Conservation (phyloP, 352 stramenopile genomes). For the Thalassiosira exigua region DNA sequence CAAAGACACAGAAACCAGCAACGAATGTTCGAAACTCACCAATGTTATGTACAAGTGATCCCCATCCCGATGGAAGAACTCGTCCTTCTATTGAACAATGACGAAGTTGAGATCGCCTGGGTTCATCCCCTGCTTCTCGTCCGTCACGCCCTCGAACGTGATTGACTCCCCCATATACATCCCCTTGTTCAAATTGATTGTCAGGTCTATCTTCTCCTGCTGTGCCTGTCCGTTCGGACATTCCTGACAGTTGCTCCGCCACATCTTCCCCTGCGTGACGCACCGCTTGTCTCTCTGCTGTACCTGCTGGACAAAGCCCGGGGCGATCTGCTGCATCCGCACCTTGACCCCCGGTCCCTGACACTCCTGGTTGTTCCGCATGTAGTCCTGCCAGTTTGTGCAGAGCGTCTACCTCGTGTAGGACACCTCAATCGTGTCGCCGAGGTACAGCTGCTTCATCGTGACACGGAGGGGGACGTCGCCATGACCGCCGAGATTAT, state of each 20-base stretch:
- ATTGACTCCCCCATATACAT: constrained; percentile 93
- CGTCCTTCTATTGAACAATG: constrained; percentile 88
- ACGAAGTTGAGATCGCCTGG: constrained; percentile 93
- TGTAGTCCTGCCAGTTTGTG: constrained; percentile 94
- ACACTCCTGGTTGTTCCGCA: constrained; percentile 92
- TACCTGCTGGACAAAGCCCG: constrained; percentile 90
- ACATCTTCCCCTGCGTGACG: constrained; percentile 88
- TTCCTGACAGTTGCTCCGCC: constrained; percentile 89
- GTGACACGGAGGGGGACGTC: constrained; percentile 92
- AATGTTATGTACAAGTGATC: constrained; percentile 96
- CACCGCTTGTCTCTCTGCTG: constrained; percentile 94
- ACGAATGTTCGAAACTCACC: constrained; percentile 66
- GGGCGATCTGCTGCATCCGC: constrained; percentile 86
- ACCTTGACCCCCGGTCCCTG: constrained; percentile 92
- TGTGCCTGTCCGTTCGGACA: constrained; percentile 93
- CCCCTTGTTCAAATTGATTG: constrained; percentile 94
- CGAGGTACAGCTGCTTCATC: constrained; percentile 96
- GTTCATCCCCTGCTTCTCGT: constrained; percentile 89
- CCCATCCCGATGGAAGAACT: constrained; percentile 91
- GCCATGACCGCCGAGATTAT: too few species aligned
- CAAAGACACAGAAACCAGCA: neutral
- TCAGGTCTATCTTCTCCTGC: constrained; percentile 93
- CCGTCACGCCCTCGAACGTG: constrained; percentile 89
- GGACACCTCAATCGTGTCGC: constrained; percentile 92
- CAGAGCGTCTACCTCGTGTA: constrained; percentile 93